phyloP scores from a whole-genome alignment of 768 basidiomycete species.

The Cantharellus anzutake region DNA sequence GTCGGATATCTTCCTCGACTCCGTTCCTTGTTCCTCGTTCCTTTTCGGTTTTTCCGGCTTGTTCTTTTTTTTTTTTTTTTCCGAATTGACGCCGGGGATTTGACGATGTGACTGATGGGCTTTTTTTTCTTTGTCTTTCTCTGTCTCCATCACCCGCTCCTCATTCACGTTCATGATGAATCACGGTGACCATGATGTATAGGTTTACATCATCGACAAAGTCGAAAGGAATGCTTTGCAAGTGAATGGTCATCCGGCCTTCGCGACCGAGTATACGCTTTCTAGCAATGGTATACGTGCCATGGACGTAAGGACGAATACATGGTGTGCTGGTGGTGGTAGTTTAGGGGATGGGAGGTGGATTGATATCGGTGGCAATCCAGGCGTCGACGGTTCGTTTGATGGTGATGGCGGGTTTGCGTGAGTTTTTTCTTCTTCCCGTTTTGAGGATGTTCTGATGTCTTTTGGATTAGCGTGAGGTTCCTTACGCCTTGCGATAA shows the following conservation, averaged over 20 bases:
- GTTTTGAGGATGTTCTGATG: no score
- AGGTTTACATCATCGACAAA: slow-evolving; percentile 57
- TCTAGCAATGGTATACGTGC: slow-evolving; percentile 36
- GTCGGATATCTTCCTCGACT: neutral
- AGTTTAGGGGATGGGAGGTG: slow-evolving; percentile 39
- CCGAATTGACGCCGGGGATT: no score
- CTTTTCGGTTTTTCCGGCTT: no score
- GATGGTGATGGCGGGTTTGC: slow-evolving; percentile 17
- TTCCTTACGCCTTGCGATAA: slow-evolving; percentile 51
- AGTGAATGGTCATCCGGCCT: slow-evolving; percentile 51
- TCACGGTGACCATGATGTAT: neutral
- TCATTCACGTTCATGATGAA: no score
- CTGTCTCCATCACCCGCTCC: slow-evolving; percentile 13
- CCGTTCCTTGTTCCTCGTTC: neutral
- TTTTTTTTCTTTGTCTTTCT: no score
- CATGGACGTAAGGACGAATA: slow-evolving; percentile 63
- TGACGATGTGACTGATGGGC: no score
- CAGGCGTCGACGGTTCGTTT: slow-evolving; percentile 30
- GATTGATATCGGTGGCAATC: slow-evolving; percentile 60
- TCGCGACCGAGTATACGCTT: slow-evolving; percentile 49
- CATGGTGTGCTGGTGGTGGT: slow-evolving; percentile 57
- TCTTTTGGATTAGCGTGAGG: slow-evolving; percentile 12
- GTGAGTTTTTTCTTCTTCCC: neutral
- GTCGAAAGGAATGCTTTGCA: slow-evolving; percentile 48
- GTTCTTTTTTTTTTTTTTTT: no score